These are phyloP conservation scores for Macrocybe gigantea DNA, from an alignment of 768 basidiomycete species.

Conservation along the genomic window DNA sequence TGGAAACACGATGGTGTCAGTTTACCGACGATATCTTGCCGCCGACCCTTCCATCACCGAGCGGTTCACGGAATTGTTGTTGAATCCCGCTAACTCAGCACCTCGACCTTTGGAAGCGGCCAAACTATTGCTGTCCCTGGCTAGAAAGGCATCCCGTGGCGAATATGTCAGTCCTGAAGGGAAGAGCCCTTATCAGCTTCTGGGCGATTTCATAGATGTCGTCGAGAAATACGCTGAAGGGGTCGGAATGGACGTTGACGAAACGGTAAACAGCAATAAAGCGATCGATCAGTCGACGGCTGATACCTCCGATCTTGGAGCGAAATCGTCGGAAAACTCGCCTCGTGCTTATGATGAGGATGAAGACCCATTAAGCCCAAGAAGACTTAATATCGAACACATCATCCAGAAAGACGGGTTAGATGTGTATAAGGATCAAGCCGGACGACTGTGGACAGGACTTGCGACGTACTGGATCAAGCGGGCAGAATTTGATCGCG, in stretches of 20 bases:
- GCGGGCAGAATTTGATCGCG: constrained; percentile 89
- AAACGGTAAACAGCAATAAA: constrained; percentile 55
- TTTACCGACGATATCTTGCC: constrained; percentile 86
- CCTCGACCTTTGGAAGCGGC: constrained; percentile 90
- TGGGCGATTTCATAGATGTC: constrained; percentile 88
- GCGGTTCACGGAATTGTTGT: constrained; percentile 64
- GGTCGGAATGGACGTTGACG: constrained; percentile 82
- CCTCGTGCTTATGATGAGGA: constrained; percentile 61
- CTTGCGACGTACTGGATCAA: constrained; percentile 99
- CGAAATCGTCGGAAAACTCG: constrained; percentile 30
- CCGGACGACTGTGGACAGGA: constrained; percentile 93
- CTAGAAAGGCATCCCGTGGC: constrained; percentile 77
- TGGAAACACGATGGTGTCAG: constrained; percentile 67
- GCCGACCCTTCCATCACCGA: constrained; percentile 81
- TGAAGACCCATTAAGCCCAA: constrained; percentile 67
- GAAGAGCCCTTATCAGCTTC: constrained; percentile 92
- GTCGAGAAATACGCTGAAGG: constrained; percentile 89
- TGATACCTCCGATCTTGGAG: constrained; percentile 19
- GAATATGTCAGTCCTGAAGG: constrained; percentile 85
- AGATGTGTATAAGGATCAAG: constrained; percentile 90
- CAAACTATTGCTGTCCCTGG: constrained; percentile 80
- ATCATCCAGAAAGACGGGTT: constrained; percentile 87
- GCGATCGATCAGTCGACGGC: constrained; percentile 32
- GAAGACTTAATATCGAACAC: constrained; percentile 78
- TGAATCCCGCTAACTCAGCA: constrained; percentile 46